Base-by-base conservation (phyloP, 2,329 filamentous ascomycete species). In the Pezicula radicicola region DNA sequence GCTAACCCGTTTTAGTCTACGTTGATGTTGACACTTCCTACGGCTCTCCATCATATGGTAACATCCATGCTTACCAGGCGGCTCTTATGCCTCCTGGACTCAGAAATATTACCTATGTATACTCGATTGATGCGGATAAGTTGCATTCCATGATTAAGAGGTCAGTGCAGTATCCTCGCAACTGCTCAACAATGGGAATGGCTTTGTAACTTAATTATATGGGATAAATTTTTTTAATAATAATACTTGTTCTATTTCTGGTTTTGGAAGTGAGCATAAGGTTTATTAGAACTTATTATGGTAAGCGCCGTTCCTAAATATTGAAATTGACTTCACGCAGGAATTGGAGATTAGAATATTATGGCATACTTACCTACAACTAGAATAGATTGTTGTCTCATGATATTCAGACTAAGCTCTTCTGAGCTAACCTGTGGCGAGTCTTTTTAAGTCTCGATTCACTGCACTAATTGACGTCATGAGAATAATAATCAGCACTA, bases 1-100 rank as follows among this genome's bases (percentile, higher is more conserved):
- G 6, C 42, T 37, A 35, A 43, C 36, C 18, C 36, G 36, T 41
- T 15, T 52, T 49, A 49, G 71, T 74, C n/a, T 74, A 70, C 48
- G 40, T 74, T 25, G 71, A 75, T 57, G 72, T 75, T 3, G 71
- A 75, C 50, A 70, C 64, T 2, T 66, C 68, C 3, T 75, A 70
- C 55, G 67, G 64, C 12, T 71, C 67, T 21, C 68, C 70, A 2
- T 68, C 54, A 46, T 75, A 74, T 51, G 72, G 72, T 2, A 73
- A 73, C 50, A 70, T 75, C 37, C 72, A 73, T 52, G 68, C 69
- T 13, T 75, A 75, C 55, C 68, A 73, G 56, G 60, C 68, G 33
- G 67, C 66, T 4, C 60, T 74, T 8, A 67, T 63, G 53, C 72
- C 72, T 7, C 64, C 63, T 49, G 62, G 63, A 9, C 51, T 72